These are phyloP conservation scores for Camillea tinctor DNA, from an alignment of 2,329 filamentous ascomycete species.

Conservation along the genomic window DNA sequence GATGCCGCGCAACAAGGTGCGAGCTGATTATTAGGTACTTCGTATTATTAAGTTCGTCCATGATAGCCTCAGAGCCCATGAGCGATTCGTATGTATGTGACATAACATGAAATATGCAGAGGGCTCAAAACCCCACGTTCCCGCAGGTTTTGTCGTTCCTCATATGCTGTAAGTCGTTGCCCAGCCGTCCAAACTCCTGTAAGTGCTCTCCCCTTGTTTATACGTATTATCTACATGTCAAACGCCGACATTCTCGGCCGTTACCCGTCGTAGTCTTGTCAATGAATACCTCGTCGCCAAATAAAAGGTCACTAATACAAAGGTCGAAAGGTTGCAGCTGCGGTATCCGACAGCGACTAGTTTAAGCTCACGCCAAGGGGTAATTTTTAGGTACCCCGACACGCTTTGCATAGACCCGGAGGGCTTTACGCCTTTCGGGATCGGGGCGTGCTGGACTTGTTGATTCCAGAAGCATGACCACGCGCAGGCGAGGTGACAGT, in stretches of 20 bases:
- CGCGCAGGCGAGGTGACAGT: constrained; percentile 53
- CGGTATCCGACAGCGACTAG: neutral
- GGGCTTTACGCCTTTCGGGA: constrained; percentile 65
- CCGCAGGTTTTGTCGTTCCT: constrained; percentile 5
- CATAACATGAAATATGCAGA: neutral
- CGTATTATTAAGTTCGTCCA: neutral
- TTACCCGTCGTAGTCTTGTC: constrained; percentile 18
- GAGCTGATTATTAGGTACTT: neutral
- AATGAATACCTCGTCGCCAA: constrained; percentile 25
- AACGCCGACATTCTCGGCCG: constrained; percentile 16
- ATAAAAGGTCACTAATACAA: constrained; percentile 33
- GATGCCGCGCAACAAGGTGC: neutral
- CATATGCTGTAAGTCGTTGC: constrained; percentile 26
- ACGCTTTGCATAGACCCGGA: neutral
- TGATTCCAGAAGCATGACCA: constrained; percentile 53
- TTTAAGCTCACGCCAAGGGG: neutral
- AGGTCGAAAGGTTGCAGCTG: constrained; percentile 18
- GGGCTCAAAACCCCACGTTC: constrained; percentile 2
- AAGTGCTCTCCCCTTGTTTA: constrained; percentile 21
- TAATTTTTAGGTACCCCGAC: constrained; percentile 8
- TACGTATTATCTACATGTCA: constrained; percentile 25
- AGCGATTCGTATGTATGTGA: neutral
- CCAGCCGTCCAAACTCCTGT: constrained; percentile 27
- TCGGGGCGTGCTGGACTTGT: constrained; percentile 60
- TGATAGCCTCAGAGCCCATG: neutral